These are phyloP conservation scores for Fusarium marasasianum DNA, from an alignment of 2,329 filamentous ascomycete genomes.

Conservation along the genomic window DNA sequence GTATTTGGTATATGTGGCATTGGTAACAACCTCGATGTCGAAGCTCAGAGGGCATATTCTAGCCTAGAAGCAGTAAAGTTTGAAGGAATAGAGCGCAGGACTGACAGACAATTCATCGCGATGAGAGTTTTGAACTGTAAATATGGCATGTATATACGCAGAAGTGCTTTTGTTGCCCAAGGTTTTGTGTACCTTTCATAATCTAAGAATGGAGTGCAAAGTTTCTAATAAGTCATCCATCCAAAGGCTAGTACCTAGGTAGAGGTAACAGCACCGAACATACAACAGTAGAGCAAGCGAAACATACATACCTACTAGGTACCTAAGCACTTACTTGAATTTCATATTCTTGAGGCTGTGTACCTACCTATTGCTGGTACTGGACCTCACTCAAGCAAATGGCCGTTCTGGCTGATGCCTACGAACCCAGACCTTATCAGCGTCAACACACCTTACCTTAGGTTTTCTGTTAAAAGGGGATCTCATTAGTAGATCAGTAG, in stretches of 20 bases:
- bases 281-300: background rate
- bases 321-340: background rate
- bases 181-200: background rate
- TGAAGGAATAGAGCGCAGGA: background rate
- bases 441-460: background rate
- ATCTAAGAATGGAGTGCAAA: background rate
- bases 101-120: background rate
- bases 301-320: background rate
- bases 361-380: background rate
- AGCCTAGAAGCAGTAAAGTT: background rate
- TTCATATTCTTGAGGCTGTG: background rate
- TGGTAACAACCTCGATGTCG: background rate
- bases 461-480: background rate
- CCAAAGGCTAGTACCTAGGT: background rate
- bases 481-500: background rate
- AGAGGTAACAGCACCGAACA: background rate
- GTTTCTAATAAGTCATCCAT: background rate
- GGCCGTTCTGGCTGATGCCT: background rate
- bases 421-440: background rate
- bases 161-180: background rate
- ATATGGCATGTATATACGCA: background rate
- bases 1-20: background rate
- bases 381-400: background rate
- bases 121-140: background rate
- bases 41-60: background rate